Percentiles rank a stretch among this genome's conserved stretches.
phyloP scores from a whole-genome alignment of 2,329 filamentous ascomycete genomes.

The Decorospora gaudefroyi region DNA sequence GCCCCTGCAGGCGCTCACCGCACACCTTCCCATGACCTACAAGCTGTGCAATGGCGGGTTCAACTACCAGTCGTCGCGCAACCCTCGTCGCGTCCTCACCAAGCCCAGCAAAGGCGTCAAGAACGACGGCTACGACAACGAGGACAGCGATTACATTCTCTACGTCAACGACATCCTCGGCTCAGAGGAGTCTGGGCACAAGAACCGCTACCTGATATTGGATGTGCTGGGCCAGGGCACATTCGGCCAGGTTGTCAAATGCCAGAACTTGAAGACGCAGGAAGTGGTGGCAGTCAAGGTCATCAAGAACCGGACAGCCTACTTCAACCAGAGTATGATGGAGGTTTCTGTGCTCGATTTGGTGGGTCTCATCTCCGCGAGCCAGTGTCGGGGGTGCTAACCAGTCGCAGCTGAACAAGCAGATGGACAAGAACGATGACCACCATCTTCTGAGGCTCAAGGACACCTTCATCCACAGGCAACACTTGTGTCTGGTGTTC shows the following conservation, averaged over 20 bases:
- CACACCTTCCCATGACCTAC: conserved; percentile 91
- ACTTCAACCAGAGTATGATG: conserved; percentile 99
- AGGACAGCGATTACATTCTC: conserved; percentile 98
- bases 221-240: conserved; percentile 97
- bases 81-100: conserved; percentile 91
- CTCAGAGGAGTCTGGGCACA: conserved; percentile 96
- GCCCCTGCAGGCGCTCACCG: conserved; percentile 94
- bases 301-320: conserved; percentile 97
- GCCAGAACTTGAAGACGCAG: conserved; percentile 96
- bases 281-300: conserved; percentile 99
- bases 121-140: conserved; percentile 98
- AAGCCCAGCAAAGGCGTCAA: conserved; percentile 98
- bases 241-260: conserved; percentile 98
- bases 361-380: conserved; percentile 58
- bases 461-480: conserved; percentile 96
- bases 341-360: conserved; percentile 96
- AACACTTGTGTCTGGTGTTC: conserved; percentile 95
- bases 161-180: conserved; percentile 99
- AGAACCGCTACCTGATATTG: conserved; percentile 97
- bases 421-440: conserved; percentile 98
- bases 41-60: conserved; percentile 97
- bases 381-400: conserved; percentile 16
- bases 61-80: conserved; percentile 98
- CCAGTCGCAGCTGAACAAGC: conserved; percentile 77
- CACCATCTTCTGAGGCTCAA: conserved; percentile 93